These are phyloP conservation scores for Orbilia blumenaviensis DNA, from an alignment of 2,329 filamentous ascomycete species.

Conservation along the genomic window DNA sequence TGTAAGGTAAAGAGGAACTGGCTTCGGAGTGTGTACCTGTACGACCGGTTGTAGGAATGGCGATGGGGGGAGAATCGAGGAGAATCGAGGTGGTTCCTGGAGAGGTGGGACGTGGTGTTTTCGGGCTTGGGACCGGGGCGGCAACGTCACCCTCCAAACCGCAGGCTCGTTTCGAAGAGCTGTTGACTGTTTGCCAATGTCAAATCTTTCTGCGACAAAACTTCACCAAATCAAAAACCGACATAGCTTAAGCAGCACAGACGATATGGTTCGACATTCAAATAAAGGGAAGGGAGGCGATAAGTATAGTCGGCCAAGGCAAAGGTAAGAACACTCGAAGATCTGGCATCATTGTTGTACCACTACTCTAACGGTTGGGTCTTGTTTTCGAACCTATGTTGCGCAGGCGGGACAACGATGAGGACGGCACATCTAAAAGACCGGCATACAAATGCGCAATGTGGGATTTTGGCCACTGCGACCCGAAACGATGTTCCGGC, in stretches of 20 bases:
- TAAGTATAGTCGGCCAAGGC: constrained; percentile 7
- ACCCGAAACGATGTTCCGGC: constrained; percentile 93
- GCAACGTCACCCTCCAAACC: constrained; percentile 49
- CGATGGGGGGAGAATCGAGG: constrained; percentile 42
- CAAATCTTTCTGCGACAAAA: constrained; percentile 19
- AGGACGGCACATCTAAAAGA: constrained; percentile 59
- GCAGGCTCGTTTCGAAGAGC: constrained; percentile 1
- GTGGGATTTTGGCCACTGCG: constrained; percentile 98
- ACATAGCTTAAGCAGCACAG: background rate
- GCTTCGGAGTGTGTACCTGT: constrained; percentile 10
- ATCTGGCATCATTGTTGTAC: constrained; percentile 13
- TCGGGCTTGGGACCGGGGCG: constrained; percentile 37
- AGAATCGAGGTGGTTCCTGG: constrained; percentile 47
- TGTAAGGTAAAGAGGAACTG: background rate
- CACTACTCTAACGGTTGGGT: background rate
- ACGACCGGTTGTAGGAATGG: constrained; percentile 4
- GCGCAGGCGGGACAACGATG: constrained; percentile 49
- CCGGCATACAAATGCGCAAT: constrained; percentile 88
- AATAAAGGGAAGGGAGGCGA: constrained; percentile 45
- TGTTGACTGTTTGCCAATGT: constrained; percentile 22
- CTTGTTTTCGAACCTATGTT: background rate
- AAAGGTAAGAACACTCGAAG: constrained; percentile 19
- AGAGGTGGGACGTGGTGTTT: constrained; percentile 53
- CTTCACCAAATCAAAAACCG: background rate
- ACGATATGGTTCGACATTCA: constrained; percentile 42